phyloP scores from a whole-genome alignment of 306 rosid genomes.

The Vicia villosa region DNA sequence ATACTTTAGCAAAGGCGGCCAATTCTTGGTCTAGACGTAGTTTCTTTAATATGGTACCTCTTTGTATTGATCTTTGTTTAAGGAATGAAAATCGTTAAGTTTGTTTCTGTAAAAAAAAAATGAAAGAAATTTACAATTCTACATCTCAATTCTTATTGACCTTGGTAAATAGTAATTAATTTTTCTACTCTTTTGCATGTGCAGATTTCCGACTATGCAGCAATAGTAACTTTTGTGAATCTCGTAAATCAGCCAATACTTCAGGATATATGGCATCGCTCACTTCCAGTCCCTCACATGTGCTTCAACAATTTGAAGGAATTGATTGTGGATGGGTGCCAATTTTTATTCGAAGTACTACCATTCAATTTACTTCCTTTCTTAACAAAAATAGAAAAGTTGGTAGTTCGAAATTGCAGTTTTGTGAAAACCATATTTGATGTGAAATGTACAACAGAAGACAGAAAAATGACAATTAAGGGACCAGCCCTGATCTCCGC shows the following conservation, averaged over 20 bases:
- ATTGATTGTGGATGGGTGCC: neutral
- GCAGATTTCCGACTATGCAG: neutral
- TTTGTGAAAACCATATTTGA: slow-evolving; percentile 23
- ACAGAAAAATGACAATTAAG: neutral
- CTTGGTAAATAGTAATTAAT: neutral
- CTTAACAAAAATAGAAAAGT: neutral
- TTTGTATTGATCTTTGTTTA: too few relatives aligned
- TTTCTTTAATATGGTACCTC: too few relatives aligned
- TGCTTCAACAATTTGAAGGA: neutral
- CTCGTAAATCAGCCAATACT: neutral
- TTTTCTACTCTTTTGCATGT: neutral
- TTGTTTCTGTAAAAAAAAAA: neutral
- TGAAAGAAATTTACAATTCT: neutral
- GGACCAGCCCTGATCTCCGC: neutral
- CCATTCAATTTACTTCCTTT: slow-evolving; percentile 18
- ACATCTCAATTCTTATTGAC: neutral
- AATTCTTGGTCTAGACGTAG: too few relatives aligned
- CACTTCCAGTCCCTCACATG: neutral
- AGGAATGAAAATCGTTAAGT: too few relatives aligned
- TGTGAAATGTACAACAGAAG: neutral
- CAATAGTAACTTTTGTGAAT: neutral
- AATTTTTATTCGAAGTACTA: slow-evolving; percentile 1
- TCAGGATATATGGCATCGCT: neutral
- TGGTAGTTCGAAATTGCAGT: neutral
- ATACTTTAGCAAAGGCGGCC: too few relatives aligned